Base-by-base conservation (phyloP, 2,329 filamentous ascomycete genomes). In the Aspergillus aculeatus region DNA sequence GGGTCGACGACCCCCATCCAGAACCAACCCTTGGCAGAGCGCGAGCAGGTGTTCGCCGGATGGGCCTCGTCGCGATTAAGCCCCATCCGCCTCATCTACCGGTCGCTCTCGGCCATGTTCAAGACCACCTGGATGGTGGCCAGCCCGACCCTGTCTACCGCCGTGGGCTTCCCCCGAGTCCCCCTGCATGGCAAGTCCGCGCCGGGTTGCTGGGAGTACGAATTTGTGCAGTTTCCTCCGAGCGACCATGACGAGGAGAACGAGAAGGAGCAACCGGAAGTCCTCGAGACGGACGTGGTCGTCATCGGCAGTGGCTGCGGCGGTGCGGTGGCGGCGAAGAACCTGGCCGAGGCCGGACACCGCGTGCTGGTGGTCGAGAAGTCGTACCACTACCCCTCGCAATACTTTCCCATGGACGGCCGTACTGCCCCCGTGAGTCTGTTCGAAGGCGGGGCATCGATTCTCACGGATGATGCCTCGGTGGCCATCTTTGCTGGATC, bases 231-330 rank as follows among this genome's bases (percentile, higher is more conserved):
- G 60, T 76, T 86, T 21, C 82, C 84, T 1, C 78, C 84, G 0
- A 29, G 26, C 38, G 4, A n/a, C 6, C n/a, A 44, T 19, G 12
- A 19, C 14, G 14, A 12, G 16, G 16, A 44, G 11, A 19, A 44
- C 38, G 38, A 44, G 14, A 3, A 6, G 5, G 38, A 44, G 38
- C 79, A 80, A 0, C 79, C 85, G 0, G 85, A 87, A 63, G 81
- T 82, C 3, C 78, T 96, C 38, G 86, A 92, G 56, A 89, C 90
- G 0, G 94, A 97, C 73, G 86, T 96, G 0, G 86, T 96, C 47
- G 87, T 97, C 59, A 83, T 97, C 19, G 93, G 93, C 2, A 95
- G 90, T 38, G 93, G 93, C 26, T 96, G 91, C 68, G 93, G 93
- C 62, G 92, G 90, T 47, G 90, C 83, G 9, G 92, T 96, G 0